phyloP scores from a whole-genome alignment of 495 filamentous ascomycete species.

The Choiromyces venosus region DNA sequence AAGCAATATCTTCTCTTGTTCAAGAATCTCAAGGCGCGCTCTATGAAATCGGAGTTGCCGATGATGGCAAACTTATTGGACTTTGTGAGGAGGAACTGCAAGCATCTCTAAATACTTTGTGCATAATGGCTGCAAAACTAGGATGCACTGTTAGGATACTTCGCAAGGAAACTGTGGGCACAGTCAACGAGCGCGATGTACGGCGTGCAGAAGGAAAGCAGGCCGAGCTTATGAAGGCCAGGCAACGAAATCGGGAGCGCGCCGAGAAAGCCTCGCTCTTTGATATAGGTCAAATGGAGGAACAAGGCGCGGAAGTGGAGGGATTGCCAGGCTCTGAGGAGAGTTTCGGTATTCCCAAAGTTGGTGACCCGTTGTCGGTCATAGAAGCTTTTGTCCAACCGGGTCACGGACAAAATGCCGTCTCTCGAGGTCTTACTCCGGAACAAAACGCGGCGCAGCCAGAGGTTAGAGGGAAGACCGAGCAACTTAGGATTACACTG shows the following conservation, averaged over 20 bases:
- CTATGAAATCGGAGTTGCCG: slow-evolving; percentile 94
- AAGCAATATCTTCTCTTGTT: slow-evolving; percentile 66
- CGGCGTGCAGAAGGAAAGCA: slow-evolving; percentile 30
- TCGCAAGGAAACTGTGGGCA: slow-evolving; percentile 76
- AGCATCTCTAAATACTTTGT: slow-evolving; percentile 75
- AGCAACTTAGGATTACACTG: slow-evolving; percentile 85
- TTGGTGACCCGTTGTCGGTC: slow-evolving; percentile 67
- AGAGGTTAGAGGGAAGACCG: slow-evolving; percentile 45
- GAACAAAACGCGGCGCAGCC: slow-evolving; percentile 5
- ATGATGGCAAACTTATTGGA: slow-evolving; percentile 87
- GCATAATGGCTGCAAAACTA: slow-evolving; percentile 83
- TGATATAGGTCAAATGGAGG: slow-evolving; percentile 5
- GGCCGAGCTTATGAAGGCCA: slow-evolving; percentile 37
- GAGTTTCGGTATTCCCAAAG: slow-evolving; percentile 38
- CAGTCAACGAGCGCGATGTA: slow-evolving; percentile 33
- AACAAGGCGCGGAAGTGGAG: slow-evolving; percentile 14
- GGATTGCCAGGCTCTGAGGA: slow-evolving; percentile 30
- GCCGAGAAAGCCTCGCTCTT: slow-evolving; percentile 7
- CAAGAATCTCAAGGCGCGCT: slow-evolving; percentile 89
- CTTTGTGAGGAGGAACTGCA: slow-evolving; percentile 86
- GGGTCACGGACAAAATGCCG: slow-evolving; percentile 30
- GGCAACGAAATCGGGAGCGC: slow-evolving; percentile 19
- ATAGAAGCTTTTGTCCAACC: slow-evolving; percentile 77
- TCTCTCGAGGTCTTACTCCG: background rate
- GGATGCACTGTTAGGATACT: slow-evolving; percentile 83